Evolutionary conservation across 1,284 basidiomycete genomes (phyloP).

Genomic region (Acaromyces ingoldii): DNA sequence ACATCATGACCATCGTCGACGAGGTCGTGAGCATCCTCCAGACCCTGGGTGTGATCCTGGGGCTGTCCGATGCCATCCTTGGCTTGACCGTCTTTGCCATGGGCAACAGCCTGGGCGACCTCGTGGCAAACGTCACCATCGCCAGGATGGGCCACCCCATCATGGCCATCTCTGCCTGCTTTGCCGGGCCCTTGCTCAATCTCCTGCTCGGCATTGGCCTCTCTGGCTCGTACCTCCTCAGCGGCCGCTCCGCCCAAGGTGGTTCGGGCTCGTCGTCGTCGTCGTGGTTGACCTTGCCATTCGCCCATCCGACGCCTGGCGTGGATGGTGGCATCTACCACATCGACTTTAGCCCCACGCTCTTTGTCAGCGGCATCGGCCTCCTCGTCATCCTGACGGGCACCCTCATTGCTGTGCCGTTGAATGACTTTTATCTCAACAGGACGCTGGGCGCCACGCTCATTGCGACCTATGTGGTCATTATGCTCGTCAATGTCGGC

Average conservation of each 20-base stretch:
- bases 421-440: slow-evolving; percentile 75
- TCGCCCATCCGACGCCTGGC: not conserved
- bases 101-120: slow-evolving; percentile 90
- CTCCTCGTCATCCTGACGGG: slow-evolving; percentile 67
- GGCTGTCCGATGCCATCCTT: slow-evolving; percentile 93
- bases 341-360: slow-evolving; percentile 73
- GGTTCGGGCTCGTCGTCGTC: too few relatives aligned
- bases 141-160: slow-evolving; percentile 44
- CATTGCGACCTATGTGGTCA: slow-evolving; percentile 63
- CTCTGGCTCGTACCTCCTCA: slow-evolving; percentile 57
- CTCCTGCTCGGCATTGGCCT: slow-evolving; percentile 84
- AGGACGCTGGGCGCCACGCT: slow-evolving; percentile 73
- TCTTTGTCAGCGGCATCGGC: slow-evolving; percentile 75
- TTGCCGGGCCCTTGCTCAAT: slow-evolving; percentile 93
- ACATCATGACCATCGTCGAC: slow-evolving; percentile 48
- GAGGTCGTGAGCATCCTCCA: slow-evolving; percentile 53
- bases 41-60: slow-evolving; percentile 87
- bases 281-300: not conserved
- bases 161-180: slow-evolving; percentile 74
- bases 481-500: slow-evolving; percentile 36
- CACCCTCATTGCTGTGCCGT: slow-evolving; percentile 77
- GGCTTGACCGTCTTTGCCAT: slow-evolving; percentile 93
- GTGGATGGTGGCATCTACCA: slow-evolving; percentile 54
- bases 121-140: slow-evolving; percentile 90
- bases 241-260: not conserved